These are phyloP conservation scores for Manihot esculenta DNA, from an alignment of 441 rosid genomes.

Conservation along the genomic window DNA sequence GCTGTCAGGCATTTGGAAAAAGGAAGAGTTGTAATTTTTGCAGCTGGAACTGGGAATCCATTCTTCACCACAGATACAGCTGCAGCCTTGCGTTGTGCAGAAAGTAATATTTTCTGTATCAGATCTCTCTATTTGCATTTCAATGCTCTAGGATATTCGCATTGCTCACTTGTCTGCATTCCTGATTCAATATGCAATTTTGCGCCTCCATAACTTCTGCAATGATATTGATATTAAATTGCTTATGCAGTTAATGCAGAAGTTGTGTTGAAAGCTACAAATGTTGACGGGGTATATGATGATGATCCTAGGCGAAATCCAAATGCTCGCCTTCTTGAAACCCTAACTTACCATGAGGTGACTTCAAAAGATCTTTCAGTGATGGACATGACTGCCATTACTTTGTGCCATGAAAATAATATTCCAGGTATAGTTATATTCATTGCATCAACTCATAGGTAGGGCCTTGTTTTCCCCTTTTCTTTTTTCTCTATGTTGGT, in stretches of 20 bases:
- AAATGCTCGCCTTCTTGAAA: conserved; percentile 69
- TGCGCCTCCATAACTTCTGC: too few relatives aligned
- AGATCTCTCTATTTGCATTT: not conserved
- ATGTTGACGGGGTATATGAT: conserved; percentile 86
- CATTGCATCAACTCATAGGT: not conserved
- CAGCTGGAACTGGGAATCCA: conserved; percentile 94
- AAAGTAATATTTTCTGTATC: conserved; percentile 45
- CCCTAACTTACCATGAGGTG: conserved; percentile 77
- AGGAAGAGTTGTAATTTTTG: conserved; percentile 93
- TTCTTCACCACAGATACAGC: conserved; percentile 97
- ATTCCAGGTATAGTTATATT: conserved; percentile 62
- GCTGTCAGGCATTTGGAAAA: conserved; percentile 93
- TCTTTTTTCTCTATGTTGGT: not conserved
- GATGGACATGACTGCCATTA: conserved; percentile 97
- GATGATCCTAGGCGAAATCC: conserved; percentile 82
- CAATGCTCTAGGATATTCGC: not conserved
- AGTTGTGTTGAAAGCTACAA: conserved; percentile 88
- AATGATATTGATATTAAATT: conserved; percentile 6
- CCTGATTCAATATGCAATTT: not conserved
- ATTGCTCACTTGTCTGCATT: not conserved
- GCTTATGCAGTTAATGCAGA: conserved; percentile 74
- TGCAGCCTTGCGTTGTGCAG: conserved; percentile 94
- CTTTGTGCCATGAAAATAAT: conserved; percentile 92
- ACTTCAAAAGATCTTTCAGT: conserved; percentile 87
- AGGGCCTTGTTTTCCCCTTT: not conserved